Percentiles rank a stretch among this genome's conserved stretches.
phyloP scores from a whole-genome alignment of 306 rosid genomes.

The Ziziphus jujuba region DNA sequence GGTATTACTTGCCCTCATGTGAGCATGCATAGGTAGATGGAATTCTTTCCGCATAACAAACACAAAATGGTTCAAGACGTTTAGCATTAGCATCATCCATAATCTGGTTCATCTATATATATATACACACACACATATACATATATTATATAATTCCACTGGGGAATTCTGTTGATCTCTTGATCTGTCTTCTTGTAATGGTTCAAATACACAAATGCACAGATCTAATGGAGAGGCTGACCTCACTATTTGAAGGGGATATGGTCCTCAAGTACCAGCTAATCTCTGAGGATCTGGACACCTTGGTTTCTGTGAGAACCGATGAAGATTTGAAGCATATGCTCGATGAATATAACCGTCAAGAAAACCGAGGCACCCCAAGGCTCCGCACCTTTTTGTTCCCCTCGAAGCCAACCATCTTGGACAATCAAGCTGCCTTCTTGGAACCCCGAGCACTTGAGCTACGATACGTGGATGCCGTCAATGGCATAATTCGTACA shows the following conservation, averaged over 20 bases:
- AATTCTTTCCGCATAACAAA: too few relatives aligned
- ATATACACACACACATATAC: too few relatives aligned
- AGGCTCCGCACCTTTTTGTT: conserved; percentile 68
- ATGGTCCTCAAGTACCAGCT: conserved; percentile 73
- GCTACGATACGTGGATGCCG: conserved; percentile 76
- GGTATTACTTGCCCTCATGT: too few relatives aligned
- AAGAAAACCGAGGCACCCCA: conserved; percentile 34
- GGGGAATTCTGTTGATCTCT: too few relatives aligned
- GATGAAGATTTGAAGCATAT: conserved; percentile 78
- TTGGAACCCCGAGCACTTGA: conserved; percentile 43
- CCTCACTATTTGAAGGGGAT: conserved; percentile 47
- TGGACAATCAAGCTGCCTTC: conserved; percentile 30
- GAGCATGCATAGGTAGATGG: too few relatives aligned
- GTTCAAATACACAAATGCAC: background rate
- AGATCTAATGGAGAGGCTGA: conserved; percentile 68
- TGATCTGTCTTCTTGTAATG: background rate
- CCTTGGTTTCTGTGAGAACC: conserved; percentile 54
- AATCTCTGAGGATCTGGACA: conserved; percentile 59
- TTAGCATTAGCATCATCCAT: too few relatives aligned
- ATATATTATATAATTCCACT: too few relatives aligned
- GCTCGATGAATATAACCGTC: conserved; percentile 69
- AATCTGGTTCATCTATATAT: too few relatives aligned
- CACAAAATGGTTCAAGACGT: too few relatives aligned
- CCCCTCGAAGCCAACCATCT: conserved; percentile 37
- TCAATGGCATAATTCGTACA: conserved; percentile 56